A percentile compares a stretch with the other conserved stretches of the same genome.
Conservation (phyloP, 345 rosid genomes). For the Gossypium rotundifolium region DNA sequence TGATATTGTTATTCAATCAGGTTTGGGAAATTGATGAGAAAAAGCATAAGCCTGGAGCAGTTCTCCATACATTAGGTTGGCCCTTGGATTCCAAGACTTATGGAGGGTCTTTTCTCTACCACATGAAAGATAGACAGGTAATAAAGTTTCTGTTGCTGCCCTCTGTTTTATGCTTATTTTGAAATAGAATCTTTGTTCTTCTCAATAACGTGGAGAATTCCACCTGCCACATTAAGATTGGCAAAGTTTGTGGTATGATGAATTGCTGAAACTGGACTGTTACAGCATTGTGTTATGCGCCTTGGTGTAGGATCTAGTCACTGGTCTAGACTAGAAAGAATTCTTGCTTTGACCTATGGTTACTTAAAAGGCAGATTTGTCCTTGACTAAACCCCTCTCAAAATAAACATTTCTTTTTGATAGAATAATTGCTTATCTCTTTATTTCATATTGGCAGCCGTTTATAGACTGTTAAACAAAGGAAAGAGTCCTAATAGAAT, state of each 20-base stretch:
- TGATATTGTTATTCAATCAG: constrained; percentile 29
- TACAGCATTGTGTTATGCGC: neutral
- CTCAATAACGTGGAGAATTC: constrained; percentile 7
- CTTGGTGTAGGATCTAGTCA: too few relatives aligned
- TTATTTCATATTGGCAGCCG: too few relatives aligned
- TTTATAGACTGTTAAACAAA: too few relatives aligned
- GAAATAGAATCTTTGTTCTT: constrained; percentile 1
- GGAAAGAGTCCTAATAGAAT: too few relatives aligned
- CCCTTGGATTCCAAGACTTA: constrained; percentile 86
- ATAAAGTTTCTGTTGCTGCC: neutral
- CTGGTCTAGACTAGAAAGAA: too few relatives aligned
- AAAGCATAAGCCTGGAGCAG: constrained; percentile 79
- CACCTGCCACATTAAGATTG: neutral
- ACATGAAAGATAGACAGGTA: constrained; percentile 89
- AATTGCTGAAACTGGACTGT: neutral
- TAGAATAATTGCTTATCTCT: too few relatives aligned
- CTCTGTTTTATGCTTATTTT: neutral
- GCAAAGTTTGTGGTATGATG: neutral
- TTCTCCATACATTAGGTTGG: constrained; percentile 89
- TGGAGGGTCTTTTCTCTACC: constrained; percentile 94
- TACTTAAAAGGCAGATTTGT: too few relatives aligned
- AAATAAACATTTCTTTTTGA: too few relatives aligned
- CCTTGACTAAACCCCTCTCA: too few relatives aligned
- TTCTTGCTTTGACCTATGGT: too few relatives aligned
- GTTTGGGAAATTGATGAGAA: constrained; percentile 91